Evolutionary conservation across 306 rosid genomes (phyloP).

Genomic region (Abrus precatorius): DNA sequence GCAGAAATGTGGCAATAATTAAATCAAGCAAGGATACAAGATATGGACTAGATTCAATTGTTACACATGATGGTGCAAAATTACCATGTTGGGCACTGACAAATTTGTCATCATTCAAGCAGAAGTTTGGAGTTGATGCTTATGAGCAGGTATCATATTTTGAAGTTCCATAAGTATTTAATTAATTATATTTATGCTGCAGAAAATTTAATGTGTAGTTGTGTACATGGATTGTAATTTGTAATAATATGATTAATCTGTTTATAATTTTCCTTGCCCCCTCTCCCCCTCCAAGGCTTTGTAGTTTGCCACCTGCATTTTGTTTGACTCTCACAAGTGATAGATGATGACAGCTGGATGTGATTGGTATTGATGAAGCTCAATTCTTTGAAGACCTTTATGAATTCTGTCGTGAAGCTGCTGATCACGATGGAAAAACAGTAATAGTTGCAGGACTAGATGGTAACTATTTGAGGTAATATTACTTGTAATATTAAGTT

Average conservation of each 20-base stretch:
- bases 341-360: constrained; percentile 76
- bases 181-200: constrained; percentile 12
- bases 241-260: constrained; percentile 9
- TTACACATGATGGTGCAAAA: constrained; percentile 87
- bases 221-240: constrained; percentile 1
- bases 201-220: constrained; percentile 13
- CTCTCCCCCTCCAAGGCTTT: not conserved
- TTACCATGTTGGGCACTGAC: constrained; percentile 83
- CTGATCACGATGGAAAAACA: constrained; percentile 90
- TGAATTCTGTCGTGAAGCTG: constrained; percentile 87
- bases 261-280: not conserved
- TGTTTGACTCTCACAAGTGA: constrained; percentile 43
- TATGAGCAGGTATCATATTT: constrained; percentile 68
- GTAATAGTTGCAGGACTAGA: constrained; percentile 87
- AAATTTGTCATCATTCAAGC: constrained; percentile 77
- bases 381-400: constrained; percentile 94
- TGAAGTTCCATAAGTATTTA: constrained; percentile 33
- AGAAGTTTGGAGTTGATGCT: constrained; percentile 73
- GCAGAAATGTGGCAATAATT: constrained; percentile 84
- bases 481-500: not conserved
- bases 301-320: constrained; percentile 26
- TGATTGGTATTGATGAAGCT: constrained; percentile 95
- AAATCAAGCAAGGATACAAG: constrained; percentile 93
- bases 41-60: constrained; percentile 88
- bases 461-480: constrained; percentile 88